Evolutionary conservation across 2,329 filamentous ascomycete genomes (phyloP).

Genomic region (Fusarium concolor): DNA sequence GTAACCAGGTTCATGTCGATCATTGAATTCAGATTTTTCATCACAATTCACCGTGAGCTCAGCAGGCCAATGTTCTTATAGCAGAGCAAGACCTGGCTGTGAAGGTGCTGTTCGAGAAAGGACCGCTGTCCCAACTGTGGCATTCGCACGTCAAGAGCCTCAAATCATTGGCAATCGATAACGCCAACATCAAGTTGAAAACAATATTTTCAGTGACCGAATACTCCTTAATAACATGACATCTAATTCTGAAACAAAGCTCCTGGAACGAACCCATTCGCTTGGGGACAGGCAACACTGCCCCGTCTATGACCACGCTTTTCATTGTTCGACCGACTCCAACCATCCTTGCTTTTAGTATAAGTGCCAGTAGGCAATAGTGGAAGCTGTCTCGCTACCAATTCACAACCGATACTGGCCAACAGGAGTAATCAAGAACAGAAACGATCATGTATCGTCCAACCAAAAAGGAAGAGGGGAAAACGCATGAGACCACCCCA

Average conservation of each 20-base stretch:
- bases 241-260: conserved; percentile 33
- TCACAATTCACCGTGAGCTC: background rate
- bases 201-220: background rate
- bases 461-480: background rate
- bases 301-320: conserved; percentile 41
- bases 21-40: background rate
- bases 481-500: conserved; percentile 6
- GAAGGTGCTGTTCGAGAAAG: background rate
- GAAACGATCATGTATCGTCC: background rate
- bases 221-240: background rate
- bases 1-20: background rate
- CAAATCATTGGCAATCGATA: background rate
- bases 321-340: conserved; percentile 37
- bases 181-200: background rate
- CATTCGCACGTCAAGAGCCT: background rate
- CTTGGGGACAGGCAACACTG: conserved; percentile 19
- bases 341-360: conserved; percentile 34
- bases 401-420: conserved; percentile 4
- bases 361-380: conserved; percentile 6
- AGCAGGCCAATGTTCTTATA: background rate
- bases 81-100: background rate
- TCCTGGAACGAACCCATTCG: background rate
- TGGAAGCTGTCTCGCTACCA: conserved; percentile 2
- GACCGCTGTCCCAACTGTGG: background rate
- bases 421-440: conserved; percentile 17